Conservation (phyloP, 2,329 filamentous ascomycete species). For the Parastagonospora nodorum region DNA sequence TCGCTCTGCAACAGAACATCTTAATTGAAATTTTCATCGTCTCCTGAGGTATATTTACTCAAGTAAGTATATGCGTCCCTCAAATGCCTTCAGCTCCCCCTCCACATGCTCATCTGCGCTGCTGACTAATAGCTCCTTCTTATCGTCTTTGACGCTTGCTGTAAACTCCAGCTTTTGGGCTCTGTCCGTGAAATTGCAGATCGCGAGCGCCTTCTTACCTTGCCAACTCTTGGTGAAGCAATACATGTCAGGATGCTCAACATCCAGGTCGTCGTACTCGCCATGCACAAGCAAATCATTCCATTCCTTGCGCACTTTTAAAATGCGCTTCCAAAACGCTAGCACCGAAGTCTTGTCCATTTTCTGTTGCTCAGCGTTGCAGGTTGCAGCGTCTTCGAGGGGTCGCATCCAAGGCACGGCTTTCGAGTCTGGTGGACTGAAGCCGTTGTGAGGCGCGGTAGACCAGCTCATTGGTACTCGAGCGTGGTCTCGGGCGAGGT, state of each 20-base stretch:
- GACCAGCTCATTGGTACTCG: constrained; percentile 73
- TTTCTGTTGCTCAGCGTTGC: constrained; percentile 64
- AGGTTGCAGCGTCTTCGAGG: constrained; percentile 57
- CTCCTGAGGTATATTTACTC: constrained; percentile 1
- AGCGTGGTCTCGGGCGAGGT: constrained; percentile 68
- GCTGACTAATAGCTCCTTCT: constrained; percentile 33
- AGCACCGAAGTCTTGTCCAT: constrained; percentile 54
- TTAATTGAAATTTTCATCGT: no score
- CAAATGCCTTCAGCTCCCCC: constrained; percentile 28
- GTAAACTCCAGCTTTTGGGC: constrained; percentile 42
- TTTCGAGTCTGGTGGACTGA: constrained; percentile 54
- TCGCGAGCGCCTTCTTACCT: constrained; percentile 32
- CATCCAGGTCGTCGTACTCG: constrained; percentile 58
- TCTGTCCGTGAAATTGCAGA: constrained; percentile 44
- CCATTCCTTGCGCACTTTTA: constrained; percentile 61
- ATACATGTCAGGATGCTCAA: constrained; percentile 63
- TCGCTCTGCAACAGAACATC: no score
- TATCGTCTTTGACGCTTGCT: constrained; percentile 31
- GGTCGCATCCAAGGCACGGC: constrained; percentile 65
- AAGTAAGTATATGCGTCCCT: constrained; percentile 38
- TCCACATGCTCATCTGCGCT: constrained; percentile 22
- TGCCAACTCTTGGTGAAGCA: constrained; percentile 44
- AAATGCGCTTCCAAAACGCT: constrained; percentile 64
- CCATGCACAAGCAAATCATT: constrained; percentile 67
- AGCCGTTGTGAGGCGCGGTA: constrained; percentile 61